Evolutionary conservation across 2,329 filamentous ascomycete species (phyloP).

Genomic region (Hypoxylon sp.): DNA sequence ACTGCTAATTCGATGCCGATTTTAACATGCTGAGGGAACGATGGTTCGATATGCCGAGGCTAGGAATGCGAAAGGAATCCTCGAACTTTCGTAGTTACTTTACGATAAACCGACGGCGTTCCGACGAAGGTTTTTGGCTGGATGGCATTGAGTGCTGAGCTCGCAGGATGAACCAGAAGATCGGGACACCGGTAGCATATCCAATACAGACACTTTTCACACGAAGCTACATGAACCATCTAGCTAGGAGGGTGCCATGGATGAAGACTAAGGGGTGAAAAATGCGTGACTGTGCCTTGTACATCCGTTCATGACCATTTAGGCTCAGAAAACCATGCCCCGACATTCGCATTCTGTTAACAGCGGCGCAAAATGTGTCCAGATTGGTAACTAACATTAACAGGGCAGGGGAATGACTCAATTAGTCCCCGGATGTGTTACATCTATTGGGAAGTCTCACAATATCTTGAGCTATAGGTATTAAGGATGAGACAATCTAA

Average conservation of each 20-base stretch:
- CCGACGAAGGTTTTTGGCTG: constrained; percentile 22
- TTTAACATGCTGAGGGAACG: constrained; percentile 23
- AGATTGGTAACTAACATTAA: neutral
- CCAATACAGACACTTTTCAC: constrained; percentile 32
- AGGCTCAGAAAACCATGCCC: neutral
- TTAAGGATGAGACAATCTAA: constrained; percentile 3
- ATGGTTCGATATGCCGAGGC: constrained; percentile 21
- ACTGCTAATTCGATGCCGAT: constrained; percentile 39
- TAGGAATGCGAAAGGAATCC: constrained; percentile 21
- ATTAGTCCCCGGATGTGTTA: neutral
- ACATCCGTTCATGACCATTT: neutral
- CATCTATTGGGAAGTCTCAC: neutral
- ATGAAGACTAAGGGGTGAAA: neutral
- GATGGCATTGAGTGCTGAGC: constrained; percentile 21
- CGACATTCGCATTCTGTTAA: neutral
- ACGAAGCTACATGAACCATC: constrained; percentile 9
- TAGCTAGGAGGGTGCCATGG: constrained; percentile 3
- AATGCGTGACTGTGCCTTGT: neutral
- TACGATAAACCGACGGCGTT: constrained; percentile 27
- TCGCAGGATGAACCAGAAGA: constrained; percentile 22
- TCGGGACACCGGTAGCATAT: constrained; percentile 29
- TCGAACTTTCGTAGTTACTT: constrained; percentile 15
- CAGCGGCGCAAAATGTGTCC: neutral
- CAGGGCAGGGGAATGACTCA: neutral
- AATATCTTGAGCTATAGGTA: neutral